Evolutionary conservation across 2,329 filamentous ascomycete genomes (phyloP).

Genomic region (Cryphonectria radicalis): DNA sequence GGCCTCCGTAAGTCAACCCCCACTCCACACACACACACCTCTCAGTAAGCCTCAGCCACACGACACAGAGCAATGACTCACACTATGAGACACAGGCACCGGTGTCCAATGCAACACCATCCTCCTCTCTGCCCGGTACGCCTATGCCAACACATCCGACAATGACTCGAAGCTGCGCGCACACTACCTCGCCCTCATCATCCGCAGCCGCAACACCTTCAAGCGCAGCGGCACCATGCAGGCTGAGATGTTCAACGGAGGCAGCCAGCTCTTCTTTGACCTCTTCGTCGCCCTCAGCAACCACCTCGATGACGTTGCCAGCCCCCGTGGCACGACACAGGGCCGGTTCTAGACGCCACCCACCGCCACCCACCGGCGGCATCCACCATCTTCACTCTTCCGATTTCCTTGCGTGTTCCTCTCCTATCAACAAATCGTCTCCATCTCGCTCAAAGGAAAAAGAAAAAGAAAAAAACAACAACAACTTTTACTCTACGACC

Average conservation of each 20-base stretch:
- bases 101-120: conserved; percentile 86
- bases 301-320: conserved; percentile 75
- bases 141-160: conserved; percentile 87
- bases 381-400: conserved; percentile 9
- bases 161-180: conserved; percentile 85
- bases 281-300: conserved; percentile 92
- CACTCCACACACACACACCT: background rate
- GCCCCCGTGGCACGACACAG: conserved; percentile 47
- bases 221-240: conserved; percentile 96
- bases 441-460: conserved; percentile 6
- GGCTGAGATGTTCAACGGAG: conserved; percentile 87
- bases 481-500: conserved; percentile 13
- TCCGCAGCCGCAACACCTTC: conserved; percentile 83
- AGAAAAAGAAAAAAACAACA: conserved; percentile 9
- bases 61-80: conserved; percentile 23
- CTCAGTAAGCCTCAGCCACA: conserved; percentile 4
- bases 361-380: background rate
- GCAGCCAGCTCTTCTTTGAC: conserved; percentile 85
- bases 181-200: conserved; percentile 93
- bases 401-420: conserved; percentile 7
- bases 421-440: conserved; percentile 11
- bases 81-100: conserved; percentile 53
- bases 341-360: conserved; percentile 10
- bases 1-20: conserved; percentile 66
- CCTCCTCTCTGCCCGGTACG: conserved; percentile 81